These are phyloP conservation scores for Nakazawaea ernobii DNA, from an alignment of 805 yeast genomes.

Conservation along the genomic window DNA sequence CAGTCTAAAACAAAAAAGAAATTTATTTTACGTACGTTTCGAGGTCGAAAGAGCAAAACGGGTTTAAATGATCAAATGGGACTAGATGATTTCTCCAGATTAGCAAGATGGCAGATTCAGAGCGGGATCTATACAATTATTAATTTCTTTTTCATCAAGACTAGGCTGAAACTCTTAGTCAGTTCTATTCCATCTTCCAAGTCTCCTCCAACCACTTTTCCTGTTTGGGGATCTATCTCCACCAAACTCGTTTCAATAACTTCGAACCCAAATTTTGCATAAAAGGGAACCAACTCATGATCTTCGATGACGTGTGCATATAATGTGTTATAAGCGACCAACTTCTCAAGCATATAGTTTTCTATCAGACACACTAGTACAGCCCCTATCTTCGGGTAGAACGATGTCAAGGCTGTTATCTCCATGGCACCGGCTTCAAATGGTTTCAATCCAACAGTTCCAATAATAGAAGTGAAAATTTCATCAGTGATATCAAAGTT, in stretches of 20 bases:
- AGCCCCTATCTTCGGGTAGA: slow-evolving; percentile 34
- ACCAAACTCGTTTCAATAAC: slow-evolving; percentile 20
- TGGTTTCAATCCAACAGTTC: slow-evolving; percentile 31
- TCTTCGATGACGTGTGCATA: slow-evolving; percentile 41
- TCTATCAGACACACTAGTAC: slow-evolving; percentile 16
- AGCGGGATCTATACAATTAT: not conserved
- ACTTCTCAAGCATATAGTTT: slow-evolving; percentile 9
- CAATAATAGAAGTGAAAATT: slow-evolving; percentile 19
- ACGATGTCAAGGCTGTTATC: slow-evolving; percentile 49
- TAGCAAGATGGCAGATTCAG: no score
- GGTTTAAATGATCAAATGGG: no score
- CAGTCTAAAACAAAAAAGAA: not conserved
- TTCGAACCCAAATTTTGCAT: slow-evolving; percentile 34
- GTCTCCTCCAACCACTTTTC: slow-evolving; percentile 12
- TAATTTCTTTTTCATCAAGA: slow-evolving; percentile 26
- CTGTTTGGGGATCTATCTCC: slow-evolving; percentile 19
- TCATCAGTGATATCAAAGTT: slow-evolving; percentile 16
- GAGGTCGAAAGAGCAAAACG: no score
- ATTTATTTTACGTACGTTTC: not conserved
- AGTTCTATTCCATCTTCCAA: slow-evolving; percentile 37
- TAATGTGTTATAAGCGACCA: slow-evolving; percentile 17
- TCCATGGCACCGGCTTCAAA: slow-evolving; percentile 25
- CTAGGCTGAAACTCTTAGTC: slow-evolving; percentile 32
- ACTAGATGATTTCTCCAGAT: no score
- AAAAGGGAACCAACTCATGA: slow-evolving; percentile 43